These are phyloP conservation scores for Singerocomus rubriflavus DNA, from an alignment of 1,284 basidiomycete genomes.

Conservation along the genomic window DNA sequence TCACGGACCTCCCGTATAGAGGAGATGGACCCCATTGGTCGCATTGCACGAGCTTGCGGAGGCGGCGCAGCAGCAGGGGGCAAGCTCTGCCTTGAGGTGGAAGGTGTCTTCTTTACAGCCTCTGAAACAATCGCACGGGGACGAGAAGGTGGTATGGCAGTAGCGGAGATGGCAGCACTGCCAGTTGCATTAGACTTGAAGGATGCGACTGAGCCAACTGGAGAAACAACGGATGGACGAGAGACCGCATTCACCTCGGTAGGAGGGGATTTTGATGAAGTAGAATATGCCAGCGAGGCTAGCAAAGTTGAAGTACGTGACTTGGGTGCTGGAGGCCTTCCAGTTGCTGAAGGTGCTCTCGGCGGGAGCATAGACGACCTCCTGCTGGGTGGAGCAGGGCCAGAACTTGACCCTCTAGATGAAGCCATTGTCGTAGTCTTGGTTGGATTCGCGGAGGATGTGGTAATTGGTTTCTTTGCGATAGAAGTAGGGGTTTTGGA, in stretches of 20 bases:
- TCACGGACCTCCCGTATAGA: slow-evolving; percentile 68
- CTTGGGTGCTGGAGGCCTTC: slow-evolving; percentile 27
- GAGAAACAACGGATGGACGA: slow-evolving; percentile 51
- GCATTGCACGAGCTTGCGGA: slow-evolving; percentile 36
- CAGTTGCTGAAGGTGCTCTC: slow-evolving; percentile 33
- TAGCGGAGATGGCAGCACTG: background rate
- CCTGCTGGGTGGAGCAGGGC: slow-evolving; percentile 37
- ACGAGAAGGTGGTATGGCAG: slow-evolving; percentile 36
- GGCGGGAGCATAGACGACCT: slow-evolving; percentile 48
- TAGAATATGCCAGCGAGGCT: slow-evolving; percentile 36
- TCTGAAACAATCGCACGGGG: slow-evolving; percentile 58
- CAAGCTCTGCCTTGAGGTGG: slow-evolving; percentile 39
- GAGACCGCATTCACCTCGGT: slow-evolving; percentile 37
- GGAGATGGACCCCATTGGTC: slow-evolving; percentile 57
- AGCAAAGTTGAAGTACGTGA: slow-evolving; percentile 32
- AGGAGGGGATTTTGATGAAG: slow-evolving; percentile 35
- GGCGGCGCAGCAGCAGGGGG: slow-evolving; percentile 24
- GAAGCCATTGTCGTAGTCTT: slow-evolving; percentile 44
- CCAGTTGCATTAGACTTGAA: slow-evolving; percentile 34
- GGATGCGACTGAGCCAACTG: slow-evolving; percentile 41
- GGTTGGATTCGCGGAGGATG: slow-evolving; percentile 37
- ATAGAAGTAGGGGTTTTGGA: slow-evolving; percentile 36
- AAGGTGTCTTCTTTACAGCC: slow-evolving; percentile 45
- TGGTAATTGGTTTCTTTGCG: slow-evolving; percentile 49
- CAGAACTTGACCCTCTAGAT: slow-evolving; percentile 32